Evolutionary conservation across 2,329 filamentous ascomycete species (phyloP), one percentile per base, ranked within the genome.

Genomic region (Aspergillus ustus): DNA sequence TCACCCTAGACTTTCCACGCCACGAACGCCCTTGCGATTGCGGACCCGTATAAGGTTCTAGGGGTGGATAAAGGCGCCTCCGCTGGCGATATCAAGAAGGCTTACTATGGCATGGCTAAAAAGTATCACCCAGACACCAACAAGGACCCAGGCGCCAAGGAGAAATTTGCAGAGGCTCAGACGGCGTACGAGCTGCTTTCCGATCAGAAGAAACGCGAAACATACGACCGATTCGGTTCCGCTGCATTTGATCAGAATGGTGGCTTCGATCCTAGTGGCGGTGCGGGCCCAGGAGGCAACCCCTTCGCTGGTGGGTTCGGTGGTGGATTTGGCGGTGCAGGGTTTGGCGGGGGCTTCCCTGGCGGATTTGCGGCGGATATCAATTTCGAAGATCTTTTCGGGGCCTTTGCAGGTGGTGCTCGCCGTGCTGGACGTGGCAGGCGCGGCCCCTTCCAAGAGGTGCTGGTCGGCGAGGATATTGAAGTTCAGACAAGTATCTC

Each of bases 81-180:
- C 1, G 82, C 92, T 3, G 83, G 87, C 62, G 94, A 98, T 40
- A 98, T 99, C 76, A 99, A 99, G 77, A 98, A 97, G 78, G 93
- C 95, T 3, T 99, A 99, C 82, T 99, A 99, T 75, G 92, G 93
- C 54, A 83, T 98, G 62, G 95, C 95, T 20, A 99, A 99, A 80
- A 99, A 98, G 74, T 99, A 88, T 75, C 95, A 99, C 72, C 95
- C 95, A 8, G 95, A 99, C 76, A 98, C 95, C 40, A 99, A 98
- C 83, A 98, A 98, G 77, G 95, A 98, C 69, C 78, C 91, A 2
- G 85, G 83, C n/a, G 93, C 95, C 40, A 98, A 98, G 76, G 95
- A 98, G 71, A 94, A 91, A 72, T 99, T 99, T 72, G 86, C 89
- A 66, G 94, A 97, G 69, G 92, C 96, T 58, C 95, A 99, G 77